A percentile compares a stretch with the other conserved stretches of the same genome.
Conservation (phyloP, 257 asterid species). For the Nyctanthes arbortristis region DNA sequence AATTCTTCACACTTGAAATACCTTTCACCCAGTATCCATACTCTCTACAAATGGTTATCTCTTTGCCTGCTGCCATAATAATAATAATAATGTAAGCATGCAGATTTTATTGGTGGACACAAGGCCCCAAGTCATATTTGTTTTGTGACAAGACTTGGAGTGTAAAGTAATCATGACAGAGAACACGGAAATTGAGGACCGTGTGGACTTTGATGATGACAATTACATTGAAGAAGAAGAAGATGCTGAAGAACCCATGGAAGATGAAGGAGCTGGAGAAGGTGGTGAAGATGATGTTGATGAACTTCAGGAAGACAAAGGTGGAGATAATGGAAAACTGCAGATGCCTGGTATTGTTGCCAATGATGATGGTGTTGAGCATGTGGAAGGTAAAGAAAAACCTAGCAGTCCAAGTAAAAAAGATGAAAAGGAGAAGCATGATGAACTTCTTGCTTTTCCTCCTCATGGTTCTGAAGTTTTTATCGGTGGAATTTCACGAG, state of each 20-base stretch:
- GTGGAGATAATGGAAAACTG: slow-evolving; percentile 60
- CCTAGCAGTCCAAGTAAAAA: slow-evolving; percentile 35
- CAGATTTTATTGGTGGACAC: slow-evolving; percentile 50
- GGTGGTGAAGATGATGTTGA: slow-evolving; percentile 64
- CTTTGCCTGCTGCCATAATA: slow-evolving; percentile 37
- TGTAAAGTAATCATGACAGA: slow-evolving; percentile 64
- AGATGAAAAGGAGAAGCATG: slow-evolving; percentile 50
- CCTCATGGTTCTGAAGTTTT: slow-evolving; percentile 96
- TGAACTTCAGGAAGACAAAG: slow-evolving; percentile 54
- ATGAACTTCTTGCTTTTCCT: slow-evolving; percentile 81
- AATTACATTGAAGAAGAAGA: slow-evolving; percentile 89
- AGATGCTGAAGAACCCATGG: slow-evolving; percentile 76
- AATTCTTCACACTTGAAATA: slow-evolving; percentile 32
- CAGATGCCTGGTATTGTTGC: slow-evolving; percentile 47
- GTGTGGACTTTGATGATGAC: slow-evolving; percentile 92
- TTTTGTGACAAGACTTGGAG: slow-evolving; percentile 48
- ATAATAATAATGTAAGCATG: slow-evolving; percentile 49
- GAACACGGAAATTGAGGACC: slow-evolving; percentile 85
- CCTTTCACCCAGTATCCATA: slow-evolving; percentile 44
- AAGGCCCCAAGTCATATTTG: slow-evolving; percentile 36
- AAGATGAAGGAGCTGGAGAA: slow-evolving; percentile 73
- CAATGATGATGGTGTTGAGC: slow-evolving; percentile 34
- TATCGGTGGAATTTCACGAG: slow-evolving; percentile 92
- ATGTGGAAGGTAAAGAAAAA: slow-evolving; percentile 50
- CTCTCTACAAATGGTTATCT: slow-evolving; percentile 38